Evolutionary conservation across 2,329 filamentous ascomycete genomes (phyloP), one percentile per base, ranked within the genome.

Genomic region (Atkinsonella hypoxylon): DNA sequence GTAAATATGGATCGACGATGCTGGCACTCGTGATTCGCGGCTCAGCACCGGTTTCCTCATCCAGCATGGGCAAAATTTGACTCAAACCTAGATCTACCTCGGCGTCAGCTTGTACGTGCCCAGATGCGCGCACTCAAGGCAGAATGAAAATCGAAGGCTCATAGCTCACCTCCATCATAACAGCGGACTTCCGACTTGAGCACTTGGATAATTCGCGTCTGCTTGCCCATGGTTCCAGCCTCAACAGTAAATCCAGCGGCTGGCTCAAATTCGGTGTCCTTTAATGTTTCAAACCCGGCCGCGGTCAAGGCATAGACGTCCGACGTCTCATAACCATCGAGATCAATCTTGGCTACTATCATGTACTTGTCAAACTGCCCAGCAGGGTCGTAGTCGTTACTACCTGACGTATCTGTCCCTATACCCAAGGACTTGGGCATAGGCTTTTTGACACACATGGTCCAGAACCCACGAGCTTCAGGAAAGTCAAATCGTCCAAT

Each of bases 61-160:
- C 93, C 54, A 88, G 79, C 78, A 97, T 89, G 1, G 90, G 89
- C 47, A 96, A 77, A 50, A 98, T 97, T 61, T 97, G 91, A 44
- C 84, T 83, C 49, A 98, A 76, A 11, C 85, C 87, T 53, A 98
- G 78, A 65, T 95, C 88, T 89, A 60, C 13, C n/a, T 30, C 45
- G 0, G 15, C 9, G 52, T 65, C 30, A 64, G 59, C 40, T 49
- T 2, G 31, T 8, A n/a, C 38, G 42, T 32, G 13, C n/a, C 43
- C 49, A 57, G 9, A n/a, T 47, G 13, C 39, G n/a, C 39, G 39
- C 9, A 31, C 31, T 31, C 2, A 2, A 31, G 36, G 4, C 17
- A 39, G 8, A 26, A 38, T 12, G 30, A 34, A 4, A 30, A 11
- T 39, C 12, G 39, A 42, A 17, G 26, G 17, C 38, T 2, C 38